Evolutionary conservation across 441 rosid species (phyloP), one percentile per base, ranked within the genome.

Genomic region (Pelargonium fulgidum): DNA sequence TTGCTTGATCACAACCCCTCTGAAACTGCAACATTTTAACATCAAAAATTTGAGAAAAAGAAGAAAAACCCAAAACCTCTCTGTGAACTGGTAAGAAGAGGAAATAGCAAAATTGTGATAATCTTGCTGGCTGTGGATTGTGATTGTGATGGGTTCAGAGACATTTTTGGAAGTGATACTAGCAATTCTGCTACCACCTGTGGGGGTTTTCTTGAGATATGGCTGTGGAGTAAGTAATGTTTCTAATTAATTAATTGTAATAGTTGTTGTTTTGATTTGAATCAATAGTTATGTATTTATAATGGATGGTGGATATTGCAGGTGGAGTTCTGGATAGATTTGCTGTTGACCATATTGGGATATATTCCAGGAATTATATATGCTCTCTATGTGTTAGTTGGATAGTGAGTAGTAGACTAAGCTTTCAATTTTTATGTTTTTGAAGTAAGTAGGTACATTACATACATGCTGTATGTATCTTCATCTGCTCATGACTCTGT

Each of bases 291-390:
- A 26, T 26, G 29, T 26, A 26, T 2, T 26, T 26, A 26, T 2
- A 26, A 26, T 26, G 29, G 29, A 1, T 1, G 2, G n/a, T 33
- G 39, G 39, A 41, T 17, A 52, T 65, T 83, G 85, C 87, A 89
- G 98, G 85, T 88, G 75, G 97, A 93, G 78, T 93, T 93, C 72
- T 93, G 96, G 97, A 89, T 91, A 78, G 80, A 76, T 75, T 74
- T 93, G 81, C 50, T 93, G 86, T 84, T 93, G 79, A 89, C 97
- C 2, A 3, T 88, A 3, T 52, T 93, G 73, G 97, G 97, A 66
- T 93, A 93, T 41, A 80, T 93, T 24, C 98, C 98, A 2, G 97
- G 98, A 71, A 87, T 93, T 36, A 81, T 93, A 81, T 90, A 93
- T 66, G 98, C 97, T 0, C 72, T 93, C 52, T 93, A 89, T 73